These are phyloP conservation scores for Fusarium sp. DNA, from an alignment of 2,329 filamentous ascomycete species.

Conservation along the genomic window DNA sequence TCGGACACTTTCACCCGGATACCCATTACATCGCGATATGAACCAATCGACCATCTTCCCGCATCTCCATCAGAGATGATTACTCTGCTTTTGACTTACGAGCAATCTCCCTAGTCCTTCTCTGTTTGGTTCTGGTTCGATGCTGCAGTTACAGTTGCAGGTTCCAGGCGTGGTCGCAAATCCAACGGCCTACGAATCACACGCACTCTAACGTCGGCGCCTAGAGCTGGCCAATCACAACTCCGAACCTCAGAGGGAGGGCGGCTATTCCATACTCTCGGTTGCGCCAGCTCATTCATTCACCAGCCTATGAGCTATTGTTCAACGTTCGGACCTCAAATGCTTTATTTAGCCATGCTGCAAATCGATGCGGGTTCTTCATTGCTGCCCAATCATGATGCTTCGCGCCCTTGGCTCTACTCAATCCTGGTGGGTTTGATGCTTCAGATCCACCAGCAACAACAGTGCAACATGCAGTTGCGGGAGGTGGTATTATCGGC, in stretches of 20 bases:
- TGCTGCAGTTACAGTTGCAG: slow-evolving; percentile 30
- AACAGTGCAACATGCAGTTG: slow-evolving; percentile 28
- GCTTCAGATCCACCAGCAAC: slow-evolving; percentile 30
- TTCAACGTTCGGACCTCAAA: slow-evolving; percentile 31
- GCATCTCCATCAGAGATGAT: slow-evolving; percentile 33
- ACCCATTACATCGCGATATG: slow-evolving; percentile 28
- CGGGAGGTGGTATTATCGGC: slow-evolving; percentile 32
- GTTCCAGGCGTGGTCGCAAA: slow-evolving; percentile 48
- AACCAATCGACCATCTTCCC: slow-evolving; percentile 31
- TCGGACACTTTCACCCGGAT: slow-evolving; percentile 22
- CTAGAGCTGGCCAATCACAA: slow-evolving; percentile 52
- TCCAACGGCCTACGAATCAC: slow-evolving; percentile 50
- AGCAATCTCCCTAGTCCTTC: slow-evolving; percentile 43
- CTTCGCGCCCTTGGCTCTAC: slow-evolving; percentile 37
- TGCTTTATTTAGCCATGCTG: slow-evolving; percentile 51
- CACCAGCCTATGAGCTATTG: slow-evolving; percentile 48
- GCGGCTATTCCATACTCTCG: slow-evolving; percentile 59
- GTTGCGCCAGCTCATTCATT: slow-evolving; percentile 47
- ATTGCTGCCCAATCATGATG: slow-evolving; percentile 45
- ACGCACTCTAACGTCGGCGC: slow-evolving; percentile 46
- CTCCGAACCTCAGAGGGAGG: slow-evolving; percentile 33
- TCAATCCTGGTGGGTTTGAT: slow-evolving; percentile 36
- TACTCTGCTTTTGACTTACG: slow-evolving; percentile 6
- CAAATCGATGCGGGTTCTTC: slow-evolving; percentile 38
- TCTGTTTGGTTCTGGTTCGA: slow-evolving; percentile 24